Evolutionary conservation across 1,139 yeast species (phyloP).

Genomic region (Hansenula lynferdii): DNA sequence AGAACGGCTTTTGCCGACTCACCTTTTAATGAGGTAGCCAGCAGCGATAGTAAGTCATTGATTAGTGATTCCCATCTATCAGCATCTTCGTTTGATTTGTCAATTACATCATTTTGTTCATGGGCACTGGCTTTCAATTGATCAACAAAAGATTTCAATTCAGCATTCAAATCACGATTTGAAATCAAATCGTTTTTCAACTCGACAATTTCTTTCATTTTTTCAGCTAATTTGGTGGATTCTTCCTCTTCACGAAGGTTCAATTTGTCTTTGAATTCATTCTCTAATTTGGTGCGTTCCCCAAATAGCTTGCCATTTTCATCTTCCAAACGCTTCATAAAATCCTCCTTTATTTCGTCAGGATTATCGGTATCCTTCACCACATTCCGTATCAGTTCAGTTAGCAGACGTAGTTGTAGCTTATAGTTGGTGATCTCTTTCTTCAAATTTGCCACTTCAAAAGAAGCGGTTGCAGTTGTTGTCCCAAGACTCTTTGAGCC

Average conservation of each 20-base stretch:
- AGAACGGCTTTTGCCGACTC: constrained; percentile 25
- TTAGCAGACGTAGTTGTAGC: constrained; percentile 27
- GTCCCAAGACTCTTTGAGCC: constrained; percentile 15
- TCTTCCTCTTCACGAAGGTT: constrained; percentile 8
- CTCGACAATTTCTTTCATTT: constrained; percentile 19
- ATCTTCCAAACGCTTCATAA: constrained; percentile 21
- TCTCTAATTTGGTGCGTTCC: constrained; percentile 16
- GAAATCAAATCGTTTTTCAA: constrained; percentile 22
- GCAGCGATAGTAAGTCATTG: constrained; percentile 24
- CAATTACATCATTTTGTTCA: constrained; percentile 23
- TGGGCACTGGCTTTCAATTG: constrained; percentile 19
- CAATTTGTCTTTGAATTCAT: constrained; percentile 13
- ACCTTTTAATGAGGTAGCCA: constrained; percentile 17
- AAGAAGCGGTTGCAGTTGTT: constrained; percentile 17
- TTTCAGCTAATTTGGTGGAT: constrained; percentile 11
- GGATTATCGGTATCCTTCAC: constrained; percentile 20
- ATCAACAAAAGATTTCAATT: constrained; percentile 17
- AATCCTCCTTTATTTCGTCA: constrained; percentile 21
- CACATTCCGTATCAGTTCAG: constrained; percentile 28
- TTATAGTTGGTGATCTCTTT: constrained; percentile 31
- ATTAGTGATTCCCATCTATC: constrained; percentile 25
- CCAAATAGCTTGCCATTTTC: constrained; percentile 15
- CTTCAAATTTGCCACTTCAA: constrained; percentile 26
- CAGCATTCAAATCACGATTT: constrained; percentile 22
- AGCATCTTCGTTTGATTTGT: constrained; percentile 25